Percentiles rank a stretch among this genome's conserved stretches.
Conservation (phyloP, 2,329 filamentous ascomycete genomes). For the Diaporthe vaccinii region DNA sequence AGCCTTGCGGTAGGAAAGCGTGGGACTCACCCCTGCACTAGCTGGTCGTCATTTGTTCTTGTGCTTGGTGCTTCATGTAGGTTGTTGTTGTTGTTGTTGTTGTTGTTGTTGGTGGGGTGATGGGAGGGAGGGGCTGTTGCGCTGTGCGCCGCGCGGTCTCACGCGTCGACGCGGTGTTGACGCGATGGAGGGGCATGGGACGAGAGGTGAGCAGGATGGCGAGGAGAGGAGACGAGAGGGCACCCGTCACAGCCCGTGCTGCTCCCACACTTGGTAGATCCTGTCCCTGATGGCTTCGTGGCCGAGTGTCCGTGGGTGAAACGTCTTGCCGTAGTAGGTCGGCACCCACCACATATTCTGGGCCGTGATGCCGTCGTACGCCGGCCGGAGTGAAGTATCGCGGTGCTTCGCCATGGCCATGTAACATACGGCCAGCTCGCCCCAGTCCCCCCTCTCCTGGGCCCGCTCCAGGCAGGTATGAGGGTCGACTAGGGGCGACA, state of each 20-base stretch:
- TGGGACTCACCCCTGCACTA: constrained; percentile 19
- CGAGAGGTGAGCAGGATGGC: background rate
- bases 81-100: background rate
- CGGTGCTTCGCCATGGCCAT: constrained; percentile 56
- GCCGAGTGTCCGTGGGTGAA: constrained; percentile 58
- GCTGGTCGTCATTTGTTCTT: background rate
- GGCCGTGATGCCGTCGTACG: constrained; percentile 45
- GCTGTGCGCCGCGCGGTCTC: background rate
- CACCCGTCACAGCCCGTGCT: constrained; percentile 38
- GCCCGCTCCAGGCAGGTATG: constrained; percentile 52
- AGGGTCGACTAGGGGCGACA: constrained; percentile 54
- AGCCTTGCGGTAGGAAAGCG: background rate
- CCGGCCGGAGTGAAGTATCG: constrained; percentile 52
- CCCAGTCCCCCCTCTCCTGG: constrained; percentile 57
- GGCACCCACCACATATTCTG: constrained; percentile 62
- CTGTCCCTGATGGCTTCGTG: constrained; percentile 54
- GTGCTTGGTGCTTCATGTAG: background rate
- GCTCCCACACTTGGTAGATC: constrained; percentile 51
- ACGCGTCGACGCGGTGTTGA: background rate
- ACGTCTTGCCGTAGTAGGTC: constrained; percentile 61
- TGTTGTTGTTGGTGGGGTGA: background rate
- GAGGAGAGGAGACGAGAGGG: too few relatives aligned
- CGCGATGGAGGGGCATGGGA: background rate
- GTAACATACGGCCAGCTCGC: constrained; percentile 57
- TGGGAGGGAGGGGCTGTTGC: background rate